Percentiles rank a stretch among this genome's conserved stretches.
Conservation (phyloP, 345 rosid genomes). For the Eucalyptus shirleyi region DNA sequence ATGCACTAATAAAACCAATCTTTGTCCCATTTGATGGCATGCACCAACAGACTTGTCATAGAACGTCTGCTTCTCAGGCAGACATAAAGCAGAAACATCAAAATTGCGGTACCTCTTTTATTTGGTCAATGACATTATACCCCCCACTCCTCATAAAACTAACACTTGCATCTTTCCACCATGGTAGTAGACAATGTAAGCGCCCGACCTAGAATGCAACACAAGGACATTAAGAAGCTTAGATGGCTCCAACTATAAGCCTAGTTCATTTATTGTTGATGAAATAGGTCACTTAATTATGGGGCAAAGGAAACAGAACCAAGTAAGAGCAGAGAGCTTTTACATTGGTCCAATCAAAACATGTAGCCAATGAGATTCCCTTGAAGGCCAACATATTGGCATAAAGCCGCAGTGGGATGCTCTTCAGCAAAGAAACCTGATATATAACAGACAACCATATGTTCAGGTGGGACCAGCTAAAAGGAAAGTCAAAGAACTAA, state of each 20-base stretch:
- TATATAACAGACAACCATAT: not conserved
- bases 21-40: not conserved
- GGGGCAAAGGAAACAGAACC: not conserved
- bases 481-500: not conserved
- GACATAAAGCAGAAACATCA: not conserved
- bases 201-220: conserved; percentile 40
- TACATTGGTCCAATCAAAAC: conserved; percentile 73
- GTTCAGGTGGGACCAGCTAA: not conserved
- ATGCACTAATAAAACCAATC: not conserved
- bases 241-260: not conserved
- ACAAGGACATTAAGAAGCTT: not conserved
- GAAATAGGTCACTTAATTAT: not conserved
- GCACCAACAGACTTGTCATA: not conserved
- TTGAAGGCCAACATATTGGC: conserved; percentile 55
- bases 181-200: conserved; percentile 68
- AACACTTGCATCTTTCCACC: conserved; percentile 85
- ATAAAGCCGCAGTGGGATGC: conserved; percentile 52
- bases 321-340: not conserved
- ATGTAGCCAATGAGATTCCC: conserved; percentile 34
- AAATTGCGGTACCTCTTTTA: conserved; percentile 32
- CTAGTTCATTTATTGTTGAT: not conserved
- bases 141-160: conserved; percentile 75
- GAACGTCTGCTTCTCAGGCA: not conserved
- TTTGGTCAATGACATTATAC: conserved; percentile 50
- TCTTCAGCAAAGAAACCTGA: conserved; percentile 58